Conservation (phyloP, 2,329 filamentous ascomycete species). For the Aspergillus piperis region DNA sequence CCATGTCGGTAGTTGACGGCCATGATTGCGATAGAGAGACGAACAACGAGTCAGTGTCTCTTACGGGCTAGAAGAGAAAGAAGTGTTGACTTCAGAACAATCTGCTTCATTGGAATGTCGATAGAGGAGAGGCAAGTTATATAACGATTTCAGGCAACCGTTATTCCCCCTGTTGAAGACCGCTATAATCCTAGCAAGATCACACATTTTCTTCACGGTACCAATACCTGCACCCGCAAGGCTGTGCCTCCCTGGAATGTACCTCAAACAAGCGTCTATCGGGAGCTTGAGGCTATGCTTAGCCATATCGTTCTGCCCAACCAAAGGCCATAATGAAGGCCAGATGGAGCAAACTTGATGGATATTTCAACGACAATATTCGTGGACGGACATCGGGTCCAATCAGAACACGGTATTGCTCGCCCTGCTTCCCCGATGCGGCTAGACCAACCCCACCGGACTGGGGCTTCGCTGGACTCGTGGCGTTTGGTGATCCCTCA, state of each 20-base stretch:
- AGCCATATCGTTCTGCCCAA: neutral
- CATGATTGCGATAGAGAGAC: constrained; percentile 13
- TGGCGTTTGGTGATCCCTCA: neutral
- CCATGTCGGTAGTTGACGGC: constrained; percentile 35
- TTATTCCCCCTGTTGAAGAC: neutral
- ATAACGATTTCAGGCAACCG: neutral
- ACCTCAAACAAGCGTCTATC: neutral
- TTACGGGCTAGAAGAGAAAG: neutral
- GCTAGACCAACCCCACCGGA: neutral
- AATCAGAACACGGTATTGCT: neutral
- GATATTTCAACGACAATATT: neutral
- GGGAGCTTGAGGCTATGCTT: neutral
- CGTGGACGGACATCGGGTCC: neutral
- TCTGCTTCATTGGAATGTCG: neutral
- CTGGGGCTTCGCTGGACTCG: neutral
- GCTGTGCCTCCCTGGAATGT: neutral
- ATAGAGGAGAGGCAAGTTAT: neutral
- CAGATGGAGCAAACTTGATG: neutral
- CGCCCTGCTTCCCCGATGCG: neutral
- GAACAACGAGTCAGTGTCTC: neutral
- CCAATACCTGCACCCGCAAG: neutral
- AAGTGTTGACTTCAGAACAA: neutral
- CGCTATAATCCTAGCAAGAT: neutral
- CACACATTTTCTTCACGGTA: neutral
- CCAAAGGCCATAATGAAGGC: neutral